phyloP scores from a whole-genome alignment of 2,329 filamentous ascomycete genomes.

The Penicillium hesseltinei region DNA sequence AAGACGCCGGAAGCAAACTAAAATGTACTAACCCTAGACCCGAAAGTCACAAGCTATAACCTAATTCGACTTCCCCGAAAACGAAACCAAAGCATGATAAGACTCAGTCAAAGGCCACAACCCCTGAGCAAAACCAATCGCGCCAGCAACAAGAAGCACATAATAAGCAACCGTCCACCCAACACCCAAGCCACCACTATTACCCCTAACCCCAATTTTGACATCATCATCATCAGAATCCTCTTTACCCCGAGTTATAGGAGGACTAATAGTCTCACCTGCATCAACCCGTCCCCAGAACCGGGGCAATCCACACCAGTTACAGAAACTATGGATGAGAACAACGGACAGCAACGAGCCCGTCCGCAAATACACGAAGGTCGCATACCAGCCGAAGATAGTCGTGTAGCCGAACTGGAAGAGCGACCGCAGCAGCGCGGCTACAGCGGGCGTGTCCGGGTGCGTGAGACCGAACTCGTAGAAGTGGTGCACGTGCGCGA shows the following conservation, averaged over 20 bases:
- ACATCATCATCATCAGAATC: constrained; percentile 25
- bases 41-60: not conserved
- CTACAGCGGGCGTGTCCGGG: constrained; percentile 62
- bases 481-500: constrained; percentile 92
- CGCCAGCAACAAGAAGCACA: constrained; percentile 67
- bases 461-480: constrained; percentile 88
- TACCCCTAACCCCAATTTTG: constrained; percentile 25
- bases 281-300: constrained; percentile 75
- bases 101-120: constrained; percentile 70
- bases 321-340: constrained; percentile 82
- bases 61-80: constrained; percentile 18
- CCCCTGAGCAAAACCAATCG: constrained; percentile 66
- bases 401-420: constrained; percentile 90
- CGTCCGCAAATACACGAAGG: constrained; percentile 82
- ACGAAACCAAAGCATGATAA: constrained; percentile 36
- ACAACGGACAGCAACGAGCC: constrained; percentile 76
- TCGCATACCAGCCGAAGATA: constrained; percentile 88
- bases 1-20: not conserved
- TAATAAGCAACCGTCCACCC: constrained; percentile 80
- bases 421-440: constrained; percentile 67
- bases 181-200: constrained; percentile 39
- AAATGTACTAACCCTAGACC: not conserved
- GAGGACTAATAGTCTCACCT: constrained; percentile 39
- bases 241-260: constrained; percentile 42
- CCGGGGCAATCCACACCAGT: constrained; percentile 83